A percentile compares a stretch with the other conserved stretches of the same genome.
Evolutionary conservation across 2,329 filamentous ascomycete species (phyloP).

Genomic region (Mycogone perniciosa): DNA sequence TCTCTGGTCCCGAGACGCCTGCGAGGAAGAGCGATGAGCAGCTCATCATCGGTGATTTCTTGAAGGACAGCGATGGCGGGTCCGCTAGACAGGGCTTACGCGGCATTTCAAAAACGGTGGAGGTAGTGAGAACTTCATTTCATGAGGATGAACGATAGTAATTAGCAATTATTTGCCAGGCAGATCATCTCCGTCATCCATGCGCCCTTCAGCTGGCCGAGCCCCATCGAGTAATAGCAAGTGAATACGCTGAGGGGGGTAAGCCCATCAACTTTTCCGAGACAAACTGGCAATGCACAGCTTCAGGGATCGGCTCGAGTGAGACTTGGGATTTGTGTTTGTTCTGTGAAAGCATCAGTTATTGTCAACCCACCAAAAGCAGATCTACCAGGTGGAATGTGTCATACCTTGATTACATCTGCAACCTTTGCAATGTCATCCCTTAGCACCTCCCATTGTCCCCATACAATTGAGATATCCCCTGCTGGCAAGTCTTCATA

Average conservation of each 20-base stretch:
- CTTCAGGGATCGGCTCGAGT: too few relatives aligned
- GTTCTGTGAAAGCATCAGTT: too few relatives aligned
- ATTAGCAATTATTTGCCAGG: too few relatives aligned
- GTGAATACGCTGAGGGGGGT: too few relatives aligned
- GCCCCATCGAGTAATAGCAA: too few relatives aligned
- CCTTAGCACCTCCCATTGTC: not conserved
- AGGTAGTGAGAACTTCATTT: slow-evolving; percentile 6
- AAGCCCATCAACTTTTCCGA: too few relatives aligned
- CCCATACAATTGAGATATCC: not conserved
- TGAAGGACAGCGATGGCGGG: slow-evolving; percentile 22
- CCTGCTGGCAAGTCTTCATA: not conserved
- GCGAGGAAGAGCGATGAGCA: slow-evolving; percentile 6
- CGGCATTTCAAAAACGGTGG: slow-evolving; percentile 6
- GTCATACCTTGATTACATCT: not conserved
- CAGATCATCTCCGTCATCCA: too few relatives aligned
- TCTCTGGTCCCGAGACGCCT: not conserved
- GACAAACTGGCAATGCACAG: too few relatives aligned
- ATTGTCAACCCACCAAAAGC: too few relatives aligned
- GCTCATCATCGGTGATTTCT: not conserved
- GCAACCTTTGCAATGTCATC: not conserved
- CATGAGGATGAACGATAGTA: not conserved
- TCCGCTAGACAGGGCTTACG: not conserved
- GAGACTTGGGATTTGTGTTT: too few relatives aligned
- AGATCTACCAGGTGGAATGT: too few relatives aligned
- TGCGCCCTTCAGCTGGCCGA: too few relatives aligned